A percentile compares a stretch with the other conserved stretches of the same genome.
Conservation (phyloP, 345 rosid species). For the Salix purpurea region DNA sequence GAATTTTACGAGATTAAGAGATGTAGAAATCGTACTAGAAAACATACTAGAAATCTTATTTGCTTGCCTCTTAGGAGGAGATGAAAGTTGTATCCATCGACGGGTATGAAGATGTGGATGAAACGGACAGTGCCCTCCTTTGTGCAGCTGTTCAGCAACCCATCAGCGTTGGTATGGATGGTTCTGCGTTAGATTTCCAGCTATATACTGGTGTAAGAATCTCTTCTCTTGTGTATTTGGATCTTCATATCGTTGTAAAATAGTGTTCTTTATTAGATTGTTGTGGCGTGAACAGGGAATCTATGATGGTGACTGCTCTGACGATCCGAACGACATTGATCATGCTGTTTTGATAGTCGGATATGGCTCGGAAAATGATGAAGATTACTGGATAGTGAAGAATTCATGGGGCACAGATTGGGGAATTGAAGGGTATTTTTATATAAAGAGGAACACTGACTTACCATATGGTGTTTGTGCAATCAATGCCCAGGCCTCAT, state of each 20-base stretch:
- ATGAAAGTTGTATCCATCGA: constrained; percentile 51
- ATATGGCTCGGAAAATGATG: constrained; percentile 54
- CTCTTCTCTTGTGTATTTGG: neutral
- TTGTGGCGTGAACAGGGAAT: constrained; percentile 42
- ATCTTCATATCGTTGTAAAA: neutral
- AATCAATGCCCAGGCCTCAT: constrained; percentile 65
- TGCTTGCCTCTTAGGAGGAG: constrained; percentile 35
- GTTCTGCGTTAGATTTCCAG: constrained; percentile 68
- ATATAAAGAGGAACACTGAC: constrained; percentile 37
- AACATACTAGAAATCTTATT: no score
- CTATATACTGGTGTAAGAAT: constrained; percentile 62
- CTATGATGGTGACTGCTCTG: constrained; percentile 54
- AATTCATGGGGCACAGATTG: constrained; percentile 81
- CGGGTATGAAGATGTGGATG: constrained; percentile 57
- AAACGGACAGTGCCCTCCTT: constrained; percentile 53
- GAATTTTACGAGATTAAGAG: neutral
- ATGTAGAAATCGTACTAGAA: neutral
- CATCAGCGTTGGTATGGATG: constrained; percentile 68
- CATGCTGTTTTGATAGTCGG: constrained; percentile 77
- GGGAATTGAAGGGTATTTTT: constrained; percentile 62
- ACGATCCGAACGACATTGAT: constrained; percentile 57
- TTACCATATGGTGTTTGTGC: constrained; percentile 52
- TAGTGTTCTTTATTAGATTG: neutral
- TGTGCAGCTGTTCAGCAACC: constrained; percentile 73
- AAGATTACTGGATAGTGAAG: constrained; percentile 80